Evolutionary conservation across 805 yeast species (phyloP).

Genomic region (Schizosaccharomyces pombe): DNA sequence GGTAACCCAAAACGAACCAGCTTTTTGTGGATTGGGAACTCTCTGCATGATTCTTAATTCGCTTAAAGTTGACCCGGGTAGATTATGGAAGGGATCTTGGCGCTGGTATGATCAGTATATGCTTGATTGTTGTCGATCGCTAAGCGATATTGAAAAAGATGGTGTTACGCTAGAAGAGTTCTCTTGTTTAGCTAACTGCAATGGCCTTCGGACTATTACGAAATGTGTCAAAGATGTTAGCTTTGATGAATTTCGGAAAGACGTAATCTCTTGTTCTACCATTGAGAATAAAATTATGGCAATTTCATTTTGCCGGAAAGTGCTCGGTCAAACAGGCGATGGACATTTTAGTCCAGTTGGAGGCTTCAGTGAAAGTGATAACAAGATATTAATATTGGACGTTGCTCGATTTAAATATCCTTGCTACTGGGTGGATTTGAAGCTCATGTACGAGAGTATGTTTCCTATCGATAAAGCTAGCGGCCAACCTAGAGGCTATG

Average conservation of each 20-base stretch:
- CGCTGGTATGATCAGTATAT: conserved; percentile 5
- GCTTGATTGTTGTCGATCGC: conserved; percentile 5
- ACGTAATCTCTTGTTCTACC: background rate
- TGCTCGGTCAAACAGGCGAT: conserved; percentile 3
- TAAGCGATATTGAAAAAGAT: background rate
- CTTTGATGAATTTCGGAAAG: background rate
- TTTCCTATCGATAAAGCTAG: background rate
- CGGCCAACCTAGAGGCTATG: background rate
- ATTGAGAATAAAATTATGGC: background rate
- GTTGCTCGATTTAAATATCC: conserved; percentile 5
- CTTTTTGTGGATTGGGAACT: conserved; percentile 5
- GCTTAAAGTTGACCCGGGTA: conserved; percentile 2
- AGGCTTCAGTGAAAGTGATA: background rate
- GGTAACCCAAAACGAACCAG: conserved; percentile 5
- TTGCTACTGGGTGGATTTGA: background rate
- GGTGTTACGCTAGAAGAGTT: conserved; percentile 5
- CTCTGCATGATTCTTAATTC: conserved; percentile 4
- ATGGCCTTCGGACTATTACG: background rate
- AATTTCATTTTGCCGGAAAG: conserved; percentile 1
- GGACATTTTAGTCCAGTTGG: conserved; percentile 5
- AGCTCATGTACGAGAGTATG: background rate
- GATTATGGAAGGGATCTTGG: conserved; percentile 5
- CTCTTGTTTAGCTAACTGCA: conserved; percentile 2
- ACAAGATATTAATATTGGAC: background rate
- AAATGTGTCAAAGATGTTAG: background rate